Evolutionary conservation across 345 rosid species (phyloP), one percentile per base, ranked within the genome.

Genomic region (Aquilaria malaccensis): DNA sequence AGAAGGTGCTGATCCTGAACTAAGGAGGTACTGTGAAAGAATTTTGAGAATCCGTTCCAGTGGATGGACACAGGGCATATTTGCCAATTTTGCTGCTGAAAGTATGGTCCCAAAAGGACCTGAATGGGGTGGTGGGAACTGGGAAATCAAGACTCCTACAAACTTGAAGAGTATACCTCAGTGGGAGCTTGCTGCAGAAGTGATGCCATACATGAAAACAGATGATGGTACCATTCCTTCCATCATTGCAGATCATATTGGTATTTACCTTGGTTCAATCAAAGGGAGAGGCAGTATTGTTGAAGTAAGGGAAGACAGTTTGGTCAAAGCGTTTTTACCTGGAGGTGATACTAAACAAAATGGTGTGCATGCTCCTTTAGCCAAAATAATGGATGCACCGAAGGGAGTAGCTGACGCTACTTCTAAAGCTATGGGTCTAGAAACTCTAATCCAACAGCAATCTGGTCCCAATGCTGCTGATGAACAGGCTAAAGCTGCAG

Each of bases 71-170:
- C 99, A 94, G 64, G 96, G 99, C 46, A 88, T 94, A 65, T 94
- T 94, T 71, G 96, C 97, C n/a, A 94, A 94, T 71, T 94, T 94
- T 75, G 97, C 97, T 72, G 96, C 99, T 31, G 99, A 94, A 80
- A 90, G 93, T 74, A 86, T 94, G 95, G 97, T 90, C 68, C 99
- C 96, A 2, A 94, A 94, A 76, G 97, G 99, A 67, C 75, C 91
- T 59, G 97, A 86, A 77, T 94, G 99, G 99, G 97, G 97, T 70
- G 99, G 99, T 74, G 97, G 96, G 58, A 94, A 94, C 84, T 94
- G 97, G 99, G 99, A 94, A 78, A 94, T 90, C 54, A 90, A 88
- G 71, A 90, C 89, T 43, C 97, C 99, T 43, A 72, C 92, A 43
- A 82, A 80, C 74, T 73, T 88, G 74, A 90, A 90, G 80, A 83